Percentiles rank a stretch among this genome's conserved stretches.
Conservation (phyloP, 2,329 filamentous ascomycete species). For the Penicillium sp. region DNA sequence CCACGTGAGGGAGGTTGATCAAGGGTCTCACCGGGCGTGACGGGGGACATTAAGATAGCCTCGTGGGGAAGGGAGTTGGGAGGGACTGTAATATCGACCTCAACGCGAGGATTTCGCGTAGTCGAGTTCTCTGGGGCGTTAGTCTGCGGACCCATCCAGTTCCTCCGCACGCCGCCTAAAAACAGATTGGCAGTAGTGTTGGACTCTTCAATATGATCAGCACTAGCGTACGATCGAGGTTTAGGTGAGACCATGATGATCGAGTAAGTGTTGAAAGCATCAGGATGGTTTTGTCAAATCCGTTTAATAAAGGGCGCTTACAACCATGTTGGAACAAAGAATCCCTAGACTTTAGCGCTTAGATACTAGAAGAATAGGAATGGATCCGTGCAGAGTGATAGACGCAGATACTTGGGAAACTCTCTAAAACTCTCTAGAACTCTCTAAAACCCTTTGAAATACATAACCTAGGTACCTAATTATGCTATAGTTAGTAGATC, state of each 20-base stretch:
- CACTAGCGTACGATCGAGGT: conserved; percentile 6
- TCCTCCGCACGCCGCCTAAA: conserved; percentile 36
- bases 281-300: background rate
- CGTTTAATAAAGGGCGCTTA: background rate
- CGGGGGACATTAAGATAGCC: conserved; percentile 18
- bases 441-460: too few relatives aligned
- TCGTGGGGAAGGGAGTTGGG: background rate
- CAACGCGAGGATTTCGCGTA: background rate
- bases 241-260: conserved; percentile 10
- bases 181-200: conserved; percentile 43
- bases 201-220: conserved; percentile 26
- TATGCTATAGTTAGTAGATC: too few relatives aligned
- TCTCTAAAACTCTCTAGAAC: too few relatives aligned
- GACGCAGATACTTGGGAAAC: background rate
- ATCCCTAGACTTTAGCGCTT: background rate
- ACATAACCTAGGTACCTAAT: too few relatives aligned
- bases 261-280: background rate
- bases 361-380: background rate
- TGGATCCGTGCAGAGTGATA: background rate
- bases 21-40: conserved; percentile 16
- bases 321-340: background rate
- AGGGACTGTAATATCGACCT: background rate
- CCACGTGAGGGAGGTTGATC: conserved; percentile 1
- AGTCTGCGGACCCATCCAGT: conserved; percentile 36
- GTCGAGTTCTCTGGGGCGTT: background rate